These are phyloP conservation scores for Sporothrix humicola DNA, from an alignment of 2,329 filamentous ascomycete species.

Conservation along the genomic window DNA sequence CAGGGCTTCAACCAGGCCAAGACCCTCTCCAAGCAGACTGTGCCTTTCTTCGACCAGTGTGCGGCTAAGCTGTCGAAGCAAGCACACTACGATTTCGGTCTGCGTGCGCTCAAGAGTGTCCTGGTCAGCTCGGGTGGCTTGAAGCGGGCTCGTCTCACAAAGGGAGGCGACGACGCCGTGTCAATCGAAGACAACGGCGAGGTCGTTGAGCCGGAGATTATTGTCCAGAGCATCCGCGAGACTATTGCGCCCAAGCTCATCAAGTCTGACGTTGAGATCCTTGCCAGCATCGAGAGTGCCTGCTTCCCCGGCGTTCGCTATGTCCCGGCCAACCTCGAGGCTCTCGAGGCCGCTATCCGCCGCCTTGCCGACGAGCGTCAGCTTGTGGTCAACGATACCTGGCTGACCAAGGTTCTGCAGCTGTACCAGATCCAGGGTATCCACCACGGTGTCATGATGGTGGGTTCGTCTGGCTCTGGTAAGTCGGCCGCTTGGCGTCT, in stretches of 20 bases:
- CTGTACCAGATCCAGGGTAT: constrained; percentile 97
- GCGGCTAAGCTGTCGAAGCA: constrained; percentile 84
- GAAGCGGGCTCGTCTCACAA: constrained; percentile 79
- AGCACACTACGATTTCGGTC: constrained; percentile 97
- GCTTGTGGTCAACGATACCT: constrained; percentile 87
- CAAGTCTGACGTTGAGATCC: constrained; percentile 84
- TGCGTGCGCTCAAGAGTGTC: constrained; percentile 97
- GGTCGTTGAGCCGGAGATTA: constrained; percentile 90
- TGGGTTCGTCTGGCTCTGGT: constrained; percentile 94
- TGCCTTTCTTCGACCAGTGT: constrained; percentile 97
- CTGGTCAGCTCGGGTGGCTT: constrained; percentile 95
- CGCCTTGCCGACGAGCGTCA: constrained; percentile 83
- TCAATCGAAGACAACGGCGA: constrained; percentile 62
- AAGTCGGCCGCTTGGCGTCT: constrained; percentile 97
- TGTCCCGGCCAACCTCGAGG: constrained; percentile 81
- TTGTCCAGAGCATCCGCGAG: constrained; percentile 97
- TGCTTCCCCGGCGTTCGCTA: constrained; percentile 95
- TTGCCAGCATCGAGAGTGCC: constrained; percentile 79
- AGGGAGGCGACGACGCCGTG: constrained; percentile 48
- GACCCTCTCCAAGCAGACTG: constrained; percentile 88
- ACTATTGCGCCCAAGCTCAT: constrained; percentile 98
- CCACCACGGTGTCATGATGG: constrained; percentile 99
- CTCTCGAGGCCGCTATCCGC: constrained; percentile 80
- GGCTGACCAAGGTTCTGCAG: constrained; percentile 97
- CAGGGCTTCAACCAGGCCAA: constrained; percentile 99